phyloP scores from a whole-genome alignment of 345 rosid genomes.

The Reutealis trisperma region DNA sequence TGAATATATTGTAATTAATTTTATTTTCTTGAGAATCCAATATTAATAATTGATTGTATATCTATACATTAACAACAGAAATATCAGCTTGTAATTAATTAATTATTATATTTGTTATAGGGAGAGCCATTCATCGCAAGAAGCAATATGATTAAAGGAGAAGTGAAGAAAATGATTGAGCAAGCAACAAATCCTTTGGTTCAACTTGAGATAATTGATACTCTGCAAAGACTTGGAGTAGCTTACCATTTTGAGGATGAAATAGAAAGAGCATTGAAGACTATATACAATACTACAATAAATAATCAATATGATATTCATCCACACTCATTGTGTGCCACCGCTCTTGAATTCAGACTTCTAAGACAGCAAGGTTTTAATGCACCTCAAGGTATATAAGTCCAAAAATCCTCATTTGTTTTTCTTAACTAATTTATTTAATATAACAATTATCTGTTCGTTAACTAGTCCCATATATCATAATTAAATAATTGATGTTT shows the following conservation, averaged over 20 bases:
- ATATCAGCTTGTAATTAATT: neutral
- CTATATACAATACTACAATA: neutral
- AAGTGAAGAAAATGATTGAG: constrained; percentile 11
- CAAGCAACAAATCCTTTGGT: neutral
- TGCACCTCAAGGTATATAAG: constrained; percentile 14
- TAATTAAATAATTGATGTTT: neutral
- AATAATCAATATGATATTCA: neutral
- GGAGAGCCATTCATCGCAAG: neutral
- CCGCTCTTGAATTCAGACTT: constrained; percentile 22
- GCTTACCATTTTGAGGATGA: constrained; percentile 22
- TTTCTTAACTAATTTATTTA: neutral
- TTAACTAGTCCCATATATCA: too few species aligned
- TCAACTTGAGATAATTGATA: constrained; percentile 13
- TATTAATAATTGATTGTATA: too few species aligned
- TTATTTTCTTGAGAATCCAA: too few species aligned
- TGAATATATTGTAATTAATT: too few species aligned
- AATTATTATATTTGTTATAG: too few species aligned
- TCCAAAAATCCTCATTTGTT: neutral
- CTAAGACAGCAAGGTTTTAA: constrained; percentile 15
- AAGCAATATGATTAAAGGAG: constrained; percentile 2
- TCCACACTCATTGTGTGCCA: neutral
- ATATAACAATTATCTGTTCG: too few species aligned
- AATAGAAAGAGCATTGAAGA: neutral
- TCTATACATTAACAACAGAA: neutral
- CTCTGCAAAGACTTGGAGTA: constrained; percentile 24